Percentiles rank a stretch among this genome's conserved stretches.
These are phyloP conservation scores for Candida sithepensis DNA, from an alignment of 805 yeast species.

Conservation along the genomic window DNA sequence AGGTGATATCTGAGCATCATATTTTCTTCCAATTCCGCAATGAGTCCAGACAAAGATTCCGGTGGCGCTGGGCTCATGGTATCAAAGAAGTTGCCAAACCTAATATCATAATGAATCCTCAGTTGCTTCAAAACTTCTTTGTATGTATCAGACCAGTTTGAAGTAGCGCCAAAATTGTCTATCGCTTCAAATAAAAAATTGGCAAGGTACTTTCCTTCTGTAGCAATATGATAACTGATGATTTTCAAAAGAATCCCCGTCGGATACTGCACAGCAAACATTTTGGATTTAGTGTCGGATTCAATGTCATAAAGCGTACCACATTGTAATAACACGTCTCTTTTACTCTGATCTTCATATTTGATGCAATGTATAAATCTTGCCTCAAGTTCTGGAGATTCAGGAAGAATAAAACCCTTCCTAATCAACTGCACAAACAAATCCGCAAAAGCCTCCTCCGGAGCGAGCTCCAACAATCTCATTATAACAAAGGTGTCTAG, in stretches of 20 bases:
- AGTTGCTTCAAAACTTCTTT: background rate
- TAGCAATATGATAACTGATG: background rate
- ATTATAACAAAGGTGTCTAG: background rate
- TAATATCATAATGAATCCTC: background rate
- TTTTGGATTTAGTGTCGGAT: background rate
- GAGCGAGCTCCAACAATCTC: background rate
- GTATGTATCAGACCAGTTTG: background rate
- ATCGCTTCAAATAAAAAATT: background rate
- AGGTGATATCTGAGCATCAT: background rate
- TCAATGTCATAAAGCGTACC: background rate
- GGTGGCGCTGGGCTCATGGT: background rate
- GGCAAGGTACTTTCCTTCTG: background rate
- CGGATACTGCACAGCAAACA: background rate
- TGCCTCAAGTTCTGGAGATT: background rate
- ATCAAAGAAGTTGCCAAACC: background rate
- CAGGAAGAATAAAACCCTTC: background rate
- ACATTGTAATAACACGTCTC: background rate
- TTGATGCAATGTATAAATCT: background rate
- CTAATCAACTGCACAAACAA: background rate
- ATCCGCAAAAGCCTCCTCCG: background rate
- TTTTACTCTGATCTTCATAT: background rate
- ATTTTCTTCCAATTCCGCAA: background rate
- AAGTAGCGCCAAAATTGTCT: background rate
- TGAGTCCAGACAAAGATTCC: background rate
- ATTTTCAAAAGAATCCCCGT: background rate